Base-by-base conservation (phyloP, 495 filamentous ascomycete species). In the Platismatia glauca region DNA sequence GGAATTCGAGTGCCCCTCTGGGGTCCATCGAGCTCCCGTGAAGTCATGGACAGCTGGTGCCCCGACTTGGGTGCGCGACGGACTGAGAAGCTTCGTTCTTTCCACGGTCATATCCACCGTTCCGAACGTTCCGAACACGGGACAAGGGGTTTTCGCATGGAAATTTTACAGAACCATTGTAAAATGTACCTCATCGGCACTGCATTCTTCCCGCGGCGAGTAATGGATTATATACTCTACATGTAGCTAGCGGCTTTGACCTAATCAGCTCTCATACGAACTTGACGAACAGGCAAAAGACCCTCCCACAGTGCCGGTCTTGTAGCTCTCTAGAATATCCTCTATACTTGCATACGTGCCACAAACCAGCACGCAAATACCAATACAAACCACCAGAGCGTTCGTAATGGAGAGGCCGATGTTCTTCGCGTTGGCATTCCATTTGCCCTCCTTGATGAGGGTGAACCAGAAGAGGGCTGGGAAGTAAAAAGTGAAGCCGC, bases 401-500 rank as follows among this genome's bases (percentile, higher is more conserved):
- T 70, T 74, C 73, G 73, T 43, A 44, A 66, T 61, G 7, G 66
- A 68, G 18, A 73, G 63, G 6, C 29, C 39, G 43, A 74, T 58
- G 59, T 76, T 74, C 58, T 69, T 73, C 41, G 68, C 62, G n/a
- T 61, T 71, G 43, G 44, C 58, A 48, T 69, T 63, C 67, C 68
- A 77, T 41, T 65, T 73, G 27, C 75, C 75, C 67, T 75, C 71
- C 31, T 74, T 73, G 39, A 76, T 50, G 15, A 84, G 76, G 74
- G 76, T 76, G 73, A 86, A 84, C 84, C 84, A 88, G 75, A 87
- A 83, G 29, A 81, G 70, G 39, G 82, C 81, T 1, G 84, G 83
- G 68, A 87, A 78, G 70, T 84, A 84, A 66, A 85, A 87, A 55
- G 80, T 83, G 70, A 87, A 88, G 63, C 82, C 83, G 34, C 77